Conservation (phyloP, 129 eudicot species). For the Daucus carota region DNA sequence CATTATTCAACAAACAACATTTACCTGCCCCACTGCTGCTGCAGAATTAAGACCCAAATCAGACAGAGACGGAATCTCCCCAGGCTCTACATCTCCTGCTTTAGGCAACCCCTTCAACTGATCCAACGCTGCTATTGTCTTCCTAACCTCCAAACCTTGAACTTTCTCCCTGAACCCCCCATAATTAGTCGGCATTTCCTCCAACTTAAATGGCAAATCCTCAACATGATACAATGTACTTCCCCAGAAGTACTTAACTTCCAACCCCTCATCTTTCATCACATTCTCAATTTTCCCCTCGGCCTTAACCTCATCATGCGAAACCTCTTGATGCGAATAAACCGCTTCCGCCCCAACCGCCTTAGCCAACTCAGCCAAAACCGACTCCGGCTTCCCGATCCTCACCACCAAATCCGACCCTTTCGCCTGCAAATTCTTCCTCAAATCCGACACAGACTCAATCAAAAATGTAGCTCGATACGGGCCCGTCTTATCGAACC, state of each 20-base stretch:
- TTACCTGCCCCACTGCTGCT: conserved; percentile 64
- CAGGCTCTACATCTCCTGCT: conserved; percentile 64
- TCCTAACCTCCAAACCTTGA: conserved; percentile 71
- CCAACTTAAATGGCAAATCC: conserved; percentile 77
- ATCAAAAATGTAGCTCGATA: conserved; percentile 64
- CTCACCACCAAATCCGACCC: conserved; percentile 86
- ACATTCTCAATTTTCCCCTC: conserved; percentile 58
- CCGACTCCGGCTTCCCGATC: conserved; percentile 69
- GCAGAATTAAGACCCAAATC: conserved; percentile 80
- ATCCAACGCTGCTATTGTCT: conserved; percentile 66
- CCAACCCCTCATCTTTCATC: conserved; percentile 79
- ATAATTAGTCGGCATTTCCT: conserved; percentile 79
- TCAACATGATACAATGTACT: conserved; percentile 91
- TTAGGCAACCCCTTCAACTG: conserved; percentile 79
- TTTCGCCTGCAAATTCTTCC: conserved; percentile 52
- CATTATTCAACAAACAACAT: conserved; percentile 8
- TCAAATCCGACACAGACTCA: conserved; percentile 55
- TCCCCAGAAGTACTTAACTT: conserved; percentile 92
- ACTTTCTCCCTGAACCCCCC: conserved; percentile 95
- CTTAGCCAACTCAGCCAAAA: conserved; percentile 60
- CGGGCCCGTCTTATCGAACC: conserved; percentile 90
- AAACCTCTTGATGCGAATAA: conserved; percentile 68
- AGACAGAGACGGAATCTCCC: conserved; percentile 80
- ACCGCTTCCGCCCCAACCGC: conserved; percentile 80
- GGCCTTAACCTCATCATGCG: conserved; percentile 76